Percentiles rank a stretch among this genome's conserved stretches.
phyloP scores from a whole-genome alignment of 2,329 filamentous ascomycete genomes.

The Penicillium italicum region DNA sequence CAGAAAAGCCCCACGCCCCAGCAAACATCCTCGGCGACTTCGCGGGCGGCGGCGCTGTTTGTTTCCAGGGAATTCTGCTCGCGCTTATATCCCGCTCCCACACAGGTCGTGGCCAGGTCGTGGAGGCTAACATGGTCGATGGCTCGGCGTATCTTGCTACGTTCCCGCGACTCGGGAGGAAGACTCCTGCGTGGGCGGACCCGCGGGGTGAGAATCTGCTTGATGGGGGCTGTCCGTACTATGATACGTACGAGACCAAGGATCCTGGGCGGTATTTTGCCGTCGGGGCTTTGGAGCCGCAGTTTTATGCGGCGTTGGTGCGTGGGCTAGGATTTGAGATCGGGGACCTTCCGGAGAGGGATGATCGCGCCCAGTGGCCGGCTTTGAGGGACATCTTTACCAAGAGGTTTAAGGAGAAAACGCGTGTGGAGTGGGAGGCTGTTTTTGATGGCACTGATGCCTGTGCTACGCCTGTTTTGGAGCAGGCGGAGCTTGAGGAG shows the following conservation, averaged over 20 bases:
- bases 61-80: conserved; percentile 77
- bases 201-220: conserved; percentile 72
- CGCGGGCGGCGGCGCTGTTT: conserved; percentile 77
- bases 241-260: conserved; percentile 81
- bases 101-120: conserved; percentile 74
- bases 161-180: conserved; percentile 67
- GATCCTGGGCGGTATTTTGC: conserved; percentile 73
- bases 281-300: conserved; percentile 84
- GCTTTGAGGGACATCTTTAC: conserved; percentile 61
- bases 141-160: conserved; percentile 74
- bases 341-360: conserved; percentile 45
- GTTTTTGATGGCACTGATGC: conserved; percentile 90
- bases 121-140: conserved; percentile 97
- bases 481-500: conserved; percentile 67
- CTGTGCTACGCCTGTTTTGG: conserved; percentile 84
- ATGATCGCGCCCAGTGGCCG: conserved; percentile 65
- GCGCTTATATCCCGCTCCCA: conserved; percentile 65
- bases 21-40: conserved; percentile 87
- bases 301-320: conserved; percentile 71
- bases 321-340: conserved; percentile 61
- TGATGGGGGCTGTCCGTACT: conserved; percentile 83
- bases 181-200: conserved; percentile 59
- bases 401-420: conserved; percentile 63
- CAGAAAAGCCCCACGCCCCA: conserved; percentile 71
- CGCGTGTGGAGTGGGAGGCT: conserved; percentile 73